Base-by-base conservation (phyloP, 169 alveolate genomes). In the Babesia gibsoni region DNA sequence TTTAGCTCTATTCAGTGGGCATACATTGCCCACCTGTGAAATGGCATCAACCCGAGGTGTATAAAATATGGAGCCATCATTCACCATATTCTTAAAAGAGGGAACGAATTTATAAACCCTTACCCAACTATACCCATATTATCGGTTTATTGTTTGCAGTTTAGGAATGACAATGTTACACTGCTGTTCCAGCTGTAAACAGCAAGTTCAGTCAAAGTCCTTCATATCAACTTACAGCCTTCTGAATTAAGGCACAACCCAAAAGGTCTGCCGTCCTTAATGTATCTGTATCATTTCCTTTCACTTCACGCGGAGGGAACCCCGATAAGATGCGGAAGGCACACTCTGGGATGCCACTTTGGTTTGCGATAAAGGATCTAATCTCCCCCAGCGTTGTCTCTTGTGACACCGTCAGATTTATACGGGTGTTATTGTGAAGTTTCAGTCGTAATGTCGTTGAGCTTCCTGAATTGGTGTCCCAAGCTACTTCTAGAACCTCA, bases 261-360 rank as follows among this genome's bases (percentile, higher is more conserved):
- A 65, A 56, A 23, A 78, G 65, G 14, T 68, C 87, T 22, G 69
- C 42, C 5, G 53, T 68, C 22, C 32, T 45, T 18, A 78, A 52
- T 4, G 87, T 78, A 18, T 63, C 67, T 18, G 61, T 27, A 20
- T 58, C 79, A 1, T 42, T 29, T 5, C 48, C 43, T 6, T 8
- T 46, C 22, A 78, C 46, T 10, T 42, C 53, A 6, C 53, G 27
- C n/a, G 87, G 87, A 0, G 87, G 87, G 23, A 53, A 78, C 22
- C 82, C 87, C 45, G 22, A 45, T 18, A 78, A 27, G 12, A 78
- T 8, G 32, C 39, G 52, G 1, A 36, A 32, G 6, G 48, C 37
- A 16, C 50, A 29, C 0, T 4, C 22, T 5, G 27, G 9, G 16
- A 36, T 29, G 6, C 86, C 75, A 41, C 77, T 67, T 29, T 33